These are phyloP conservation scores for Glycine soja DNA, from an alignment of 306 rosid genomes.

Conservation along the genomic window DNA sequence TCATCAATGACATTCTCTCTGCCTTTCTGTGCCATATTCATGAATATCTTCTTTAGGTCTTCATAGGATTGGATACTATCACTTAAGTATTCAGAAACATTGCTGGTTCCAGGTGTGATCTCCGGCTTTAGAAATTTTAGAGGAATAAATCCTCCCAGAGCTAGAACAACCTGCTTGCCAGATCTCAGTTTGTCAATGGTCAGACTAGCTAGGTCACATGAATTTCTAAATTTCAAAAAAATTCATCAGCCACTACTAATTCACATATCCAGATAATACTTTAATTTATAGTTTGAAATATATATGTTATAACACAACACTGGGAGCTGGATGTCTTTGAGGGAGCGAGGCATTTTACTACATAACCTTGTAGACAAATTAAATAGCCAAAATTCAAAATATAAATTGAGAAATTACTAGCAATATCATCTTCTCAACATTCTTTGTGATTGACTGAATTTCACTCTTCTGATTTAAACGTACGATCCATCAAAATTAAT, in stretches of 20 bases:
- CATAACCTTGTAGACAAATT: background rate
- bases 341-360: background rate
- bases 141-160: constrained; percentile 81
- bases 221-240: background rate
- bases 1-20: no score
- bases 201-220: background rate
- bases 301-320: constrained; percentile 1
- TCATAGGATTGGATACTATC: constrained; percentile 54
- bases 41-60: constrained; percentile 49
- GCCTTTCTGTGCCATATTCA: no score
- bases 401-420: background rate
- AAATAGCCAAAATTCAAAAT: background rate
- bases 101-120: constrained; percentile 65
- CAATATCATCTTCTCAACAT: no score
- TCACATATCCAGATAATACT: background rate
- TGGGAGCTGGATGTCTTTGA: background rate
- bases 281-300: background rate
- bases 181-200: constrained; percentile 15
- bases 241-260: background rate
- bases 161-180: constrained; percentile 68
- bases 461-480: no score
- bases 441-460: no score
- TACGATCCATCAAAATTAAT: no score
- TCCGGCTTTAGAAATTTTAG: constrained; percentile 74
- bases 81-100: constrained; percentile 62